Evolutionary conservation across 1,139 yeast genomes (phyloP).

Genomic region (Nakaseomyces sp.): DNA sequence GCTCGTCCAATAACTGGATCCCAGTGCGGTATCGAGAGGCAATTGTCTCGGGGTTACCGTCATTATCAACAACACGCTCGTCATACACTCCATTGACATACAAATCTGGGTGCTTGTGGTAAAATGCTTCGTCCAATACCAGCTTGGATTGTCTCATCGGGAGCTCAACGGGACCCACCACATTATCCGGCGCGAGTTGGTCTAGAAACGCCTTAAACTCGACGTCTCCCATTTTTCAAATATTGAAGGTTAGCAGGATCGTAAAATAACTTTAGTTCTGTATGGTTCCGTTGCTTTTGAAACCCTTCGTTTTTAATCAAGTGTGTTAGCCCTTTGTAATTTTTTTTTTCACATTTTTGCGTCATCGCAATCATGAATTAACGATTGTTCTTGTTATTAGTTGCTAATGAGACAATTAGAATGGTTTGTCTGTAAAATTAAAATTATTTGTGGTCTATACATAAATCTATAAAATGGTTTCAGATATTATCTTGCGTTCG

Average conservation of each 20-base stretch:
- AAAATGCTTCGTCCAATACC: constrained; percentile 16
- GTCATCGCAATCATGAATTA: no score
- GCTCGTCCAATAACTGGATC: constrained; percentile 17
- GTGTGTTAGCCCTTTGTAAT: no score
- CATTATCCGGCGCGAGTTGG: constrained; percentile 14
- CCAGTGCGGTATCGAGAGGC: constrained; percentile 18
- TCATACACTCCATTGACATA: constrained; percentile 17
- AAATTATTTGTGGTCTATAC: no score
- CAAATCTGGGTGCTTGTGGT: constrained; percentile 10
- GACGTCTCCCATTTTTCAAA: constrained; percentile 5
- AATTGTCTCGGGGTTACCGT: constrained; percentile 14
- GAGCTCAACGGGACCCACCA: constrained; percentile 12
- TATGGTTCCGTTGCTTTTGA: no score
- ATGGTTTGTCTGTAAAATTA: no score
- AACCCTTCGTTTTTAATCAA: no score
- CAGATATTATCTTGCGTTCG: constrained; percentile 51
- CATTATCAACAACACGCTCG: constrained; percentile 10
- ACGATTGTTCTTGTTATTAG: no score
- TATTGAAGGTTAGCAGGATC: not conserved
- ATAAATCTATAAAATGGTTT: constrained; percentile 30
- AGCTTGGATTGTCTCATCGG: constrained; percentile 6
- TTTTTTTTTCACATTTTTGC: no score
- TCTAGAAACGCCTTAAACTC: constrained; percentile 6
- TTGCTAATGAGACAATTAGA: no score
- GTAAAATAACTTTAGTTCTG: no score